Conservation (phyloP, 2,329 filamentous ascomycete species). For the Penicillium sp. region DNA sequence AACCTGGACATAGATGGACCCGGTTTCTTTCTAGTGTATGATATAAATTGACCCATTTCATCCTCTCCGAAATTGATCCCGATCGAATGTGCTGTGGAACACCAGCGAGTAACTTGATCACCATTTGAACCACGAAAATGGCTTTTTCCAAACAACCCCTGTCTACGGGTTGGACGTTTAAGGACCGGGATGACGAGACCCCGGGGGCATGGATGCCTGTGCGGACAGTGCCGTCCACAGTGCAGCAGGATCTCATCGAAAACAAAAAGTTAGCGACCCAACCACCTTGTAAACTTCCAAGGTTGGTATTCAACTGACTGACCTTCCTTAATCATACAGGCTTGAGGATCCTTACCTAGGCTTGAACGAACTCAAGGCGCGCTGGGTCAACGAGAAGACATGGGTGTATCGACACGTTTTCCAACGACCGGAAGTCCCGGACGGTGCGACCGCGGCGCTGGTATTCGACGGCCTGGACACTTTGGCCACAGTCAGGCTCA, state of each 20-base stretch:
- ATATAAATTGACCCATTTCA: neutral
- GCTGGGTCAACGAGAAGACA: neutral
- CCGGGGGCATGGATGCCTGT: neutral
- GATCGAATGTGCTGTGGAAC: neutral
- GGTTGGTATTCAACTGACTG: neutral
- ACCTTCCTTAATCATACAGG: neutral
- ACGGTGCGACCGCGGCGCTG: neutral
- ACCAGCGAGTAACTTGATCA: neutral
- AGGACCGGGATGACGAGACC: neutral
- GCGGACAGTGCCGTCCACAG: neutral
- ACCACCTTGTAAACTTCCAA: neutral
- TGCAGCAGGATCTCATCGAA: neutral
- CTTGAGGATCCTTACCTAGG: neutral
- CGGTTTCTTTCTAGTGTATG: no score
- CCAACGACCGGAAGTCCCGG: neutral
- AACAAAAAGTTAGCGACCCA: neutral
- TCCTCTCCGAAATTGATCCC: neutral
- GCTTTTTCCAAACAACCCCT: neutral
- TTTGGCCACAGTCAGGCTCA: neutral
- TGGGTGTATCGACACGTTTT: neutral
- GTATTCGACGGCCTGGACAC: neutral
- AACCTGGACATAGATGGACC: neutral
- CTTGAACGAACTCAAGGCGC: neutral
- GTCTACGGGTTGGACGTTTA: neutral
- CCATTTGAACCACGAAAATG: neutral